A percentile compares a stretch with the other conserved stretches of the same genome.
These are phyloP conservation scores for Ogataea henricii DNA, from an alignment of 805 yeast species.

Conservation along the genomic window DNA sequence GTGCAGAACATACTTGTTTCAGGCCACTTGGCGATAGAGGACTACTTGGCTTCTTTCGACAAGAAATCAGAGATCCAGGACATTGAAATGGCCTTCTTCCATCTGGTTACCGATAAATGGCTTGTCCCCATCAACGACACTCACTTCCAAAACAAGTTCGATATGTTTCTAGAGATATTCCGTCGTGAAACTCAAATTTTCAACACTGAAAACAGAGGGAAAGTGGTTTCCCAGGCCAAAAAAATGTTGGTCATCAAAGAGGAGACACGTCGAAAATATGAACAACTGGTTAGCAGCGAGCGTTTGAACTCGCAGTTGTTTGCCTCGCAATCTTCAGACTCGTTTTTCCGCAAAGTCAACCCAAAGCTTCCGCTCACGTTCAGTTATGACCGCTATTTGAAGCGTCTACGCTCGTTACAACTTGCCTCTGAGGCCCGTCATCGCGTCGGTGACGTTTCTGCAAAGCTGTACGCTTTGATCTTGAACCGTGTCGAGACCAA, in stretches of 20 bases:
- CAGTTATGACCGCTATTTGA: slow-evolving; percentile 66
- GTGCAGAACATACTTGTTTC: slow-evolving; percentile 68
- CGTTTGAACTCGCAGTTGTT: slow-evolving; percentile 15
- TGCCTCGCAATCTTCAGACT: slow-evolving; percentile 7
- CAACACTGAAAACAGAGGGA: slow-evolving; percentile 32
- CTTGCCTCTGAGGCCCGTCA: slow-evolving; percentile 63
- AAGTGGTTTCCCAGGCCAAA: slow-evolving; percentile 52
- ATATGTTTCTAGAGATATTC: slow-evolving; percentile 38
- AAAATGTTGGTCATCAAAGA: slow-evolving; percentile 64
- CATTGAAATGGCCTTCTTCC: slow-evolving; percentile 42
- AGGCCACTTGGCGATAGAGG: slow-evolving; percentile 65
- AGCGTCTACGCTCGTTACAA: slow-evolving; percentile 63
- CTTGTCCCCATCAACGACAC: slow-evolving; percentile 46
- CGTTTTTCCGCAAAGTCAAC: slow-evolving; percentile 43
- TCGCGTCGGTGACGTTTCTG: slow-evolving; percentile 68
- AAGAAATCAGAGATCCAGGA: slow-evolving; percentile 28
- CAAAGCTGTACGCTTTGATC: slow-evolving; percentile 61
- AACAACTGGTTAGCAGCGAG: slow-evolving; percentile 17
- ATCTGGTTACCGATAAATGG: slow-evolving; percentile 51
- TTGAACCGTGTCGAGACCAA: slow-evolving; percentile 59
- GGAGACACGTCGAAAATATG: slow-evolving; percentile 41
- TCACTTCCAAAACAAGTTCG: slow-evolving; percentile 35
- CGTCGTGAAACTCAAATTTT: slow-evolving; percentile 38
- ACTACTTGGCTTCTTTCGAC: slow-evolving; percentile 42
- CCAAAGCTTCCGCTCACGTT: slow-evolving; percentile 56